These are phyloP conservation scores for Penicillium oxalicum DNA, from an alignment of 2,329 filamentous ascomycete species.

Conservation along the genomic window DNA sequence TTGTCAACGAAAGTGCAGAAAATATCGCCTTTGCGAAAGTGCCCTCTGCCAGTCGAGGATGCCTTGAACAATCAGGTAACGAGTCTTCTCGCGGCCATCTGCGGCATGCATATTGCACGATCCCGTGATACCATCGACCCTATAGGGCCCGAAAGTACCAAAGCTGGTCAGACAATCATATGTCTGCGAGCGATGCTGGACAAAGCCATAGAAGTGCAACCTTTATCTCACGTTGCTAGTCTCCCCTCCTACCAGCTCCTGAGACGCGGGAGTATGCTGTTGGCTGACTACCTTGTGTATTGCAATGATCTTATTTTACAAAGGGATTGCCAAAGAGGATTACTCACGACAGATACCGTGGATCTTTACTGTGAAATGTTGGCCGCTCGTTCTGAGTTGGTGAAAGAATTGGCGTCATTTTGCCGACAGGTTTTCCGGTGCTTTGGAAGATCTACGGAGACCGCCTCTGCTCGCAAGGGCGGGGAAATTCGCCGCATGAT, in stretches of 20 bases:
- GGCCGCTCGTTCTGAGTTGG: conserved; percentile 24
- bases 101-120: conserved; percentile 34
- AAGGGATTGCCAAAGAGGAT: conserved; percentile 4
- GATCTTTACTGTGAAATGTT: conserved; percentile 28
- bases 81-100: conserved; percentile 32
- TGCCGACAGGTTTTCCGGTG: conserved; percentile 31
- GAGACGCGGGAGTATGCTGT: conserved; percentile 29
- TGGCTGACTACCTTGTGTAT: conserved; percentile 27
- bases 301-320: conserved; percentile 19
- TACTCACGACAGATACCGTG: conserved; percentile 18
- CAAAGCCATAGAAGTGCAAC: conserved; percentile 16
- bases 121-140: conserved; percentile 16
- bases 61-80: conserved; percentile 33
- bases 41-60: conserved; percentile 31
- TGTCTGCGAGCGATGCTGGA: conserved; percentile 22
- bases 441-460: conserved; percentile 22
- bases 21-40: conserved; percentile 12
- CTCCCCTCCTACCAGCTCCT: conserved; percentile 22
- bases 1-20: conserved; percentile 1
- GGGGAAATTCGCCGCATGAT: conserved; percentile 24
- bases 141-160: conserved; percentile 14
- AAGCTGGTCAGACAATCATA: conserved; percentile 23
- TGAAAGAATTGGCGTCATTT: conserved; percentile 32
- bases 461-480: conserved; percentile 20
- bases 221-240: conserved; percentile 1